Evolutionary conservation across 768 basidiomycete genomes (phyloP).

Genomic region (Russula sp.): DNA sequence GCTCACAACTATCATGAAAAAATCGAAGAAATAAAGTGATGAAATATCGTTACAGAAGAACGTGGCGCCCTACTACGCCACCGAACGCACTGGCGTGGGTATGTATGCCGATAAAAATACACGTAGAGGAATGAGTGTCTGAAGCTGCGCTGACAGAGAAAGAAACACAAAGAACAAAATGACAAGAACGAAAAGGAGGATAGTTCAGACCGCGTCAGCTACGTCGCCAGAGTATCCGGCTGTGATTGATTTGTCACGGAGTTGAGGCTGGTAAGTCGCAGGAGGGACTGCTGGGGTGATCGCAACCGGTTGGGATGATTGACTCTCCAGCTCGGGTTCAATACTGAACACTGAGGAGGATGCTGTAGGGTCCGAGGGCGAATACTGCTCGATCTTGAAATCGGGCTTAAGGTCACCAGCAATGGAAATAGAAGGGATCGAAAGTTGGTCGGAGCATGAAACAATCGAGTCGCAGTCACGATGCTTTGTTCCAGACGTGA

Average conservation of each 20-base stretch:
- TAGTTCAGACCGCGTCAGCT: constrained; percentile 1
- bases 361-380: background rate
- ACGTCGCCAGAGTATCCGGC: background rate
- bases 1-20: too few relatives aligned
- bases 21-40: background rate
- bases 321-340: background rate
- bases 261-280: background rate
- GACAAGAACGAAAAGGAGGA: too few relatives aligned
- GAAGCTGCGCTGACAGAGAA: background rate
- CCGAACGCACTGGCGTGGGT: background rate
- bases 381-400: constrained; percentile 6
- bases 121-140: background rate
- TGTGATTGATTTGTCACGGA: background rate
- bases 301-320: background rate
- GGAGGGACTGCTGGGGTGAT: background rate
- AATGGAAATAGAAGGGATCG: constrained; percentile 16
- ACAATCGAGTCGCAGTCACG: background rate
- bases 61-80: background rate
- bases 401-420: constrained; percentile 3
- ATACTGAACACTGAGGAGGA: constrained; percentile 4
- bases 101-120: constrained; percentile 12
- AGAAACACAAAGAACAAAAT: background rate
- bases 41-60: constrained; percentile 5
- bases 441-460: constrained; percentile 14
- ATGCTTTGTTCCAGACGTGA: background rate